A percentile compares a stretch with the other conserved stretches of the same genome.
These are phyloP conservation scores for Kluyveromyces marxianus DNA, from an alignment of 1,139 yeast genomes.

Conservation along the genomic window DNA sequence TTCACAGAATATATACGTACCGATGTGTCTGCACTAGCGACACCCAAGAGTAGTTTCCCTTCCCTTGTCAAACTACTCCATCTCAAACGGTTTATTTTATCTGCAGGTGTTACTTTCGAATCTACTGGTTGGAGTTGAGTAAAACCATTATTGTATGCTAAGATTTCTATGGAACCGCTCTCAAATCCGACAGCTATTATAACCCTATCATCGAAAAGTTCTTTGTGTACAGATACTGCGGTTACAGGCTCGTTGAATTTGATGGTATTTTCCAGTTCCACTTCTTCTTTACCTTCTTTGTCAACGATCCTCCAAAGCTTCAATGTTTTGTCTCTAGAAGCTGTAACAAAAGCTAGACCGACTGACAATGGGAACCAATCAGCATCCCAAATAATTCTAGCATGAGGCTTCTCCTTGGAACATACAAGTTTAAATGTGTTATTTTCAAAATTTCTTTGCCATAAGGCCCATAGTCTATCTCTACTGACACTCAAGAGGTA, in stretches of 20 bases:
- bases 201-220: constrained; percentile 26
- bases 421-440: constrained; percentile 37
- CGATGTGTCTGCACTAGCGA: constrained; percentile 65
- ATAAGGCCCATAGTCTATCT: constrained; percentile 79
- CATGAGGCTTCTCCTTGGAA: constrained; percentile 66
- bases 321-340: constrained; percentile 75
- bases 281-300: constrained; percentile 18
- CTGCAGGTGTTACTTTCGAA: constrained; percentile 46
- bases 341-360: constrained; percentile 58
- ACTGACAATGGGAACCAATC: constrained; percentile 58
- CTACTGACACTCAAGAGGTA: constrained; percentile 77
- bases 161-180: constrained; percentile 42
- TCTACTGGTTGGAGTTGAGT: constrained; percentile 32
- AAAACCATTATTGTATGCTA: constrained; percentile 30
- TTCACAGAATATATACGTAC: constrained; percentile 45
- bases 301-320: constrained; percentile 55
- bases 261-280: constrained; percentile 19
- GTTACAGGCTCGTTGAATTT: constrained; percentile 59
- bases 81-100: constrained; percentile 48
- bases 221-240: constrained; percentile 50
- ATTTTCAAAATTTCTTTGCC: constrained; percentile 47
- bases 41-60: constrained; percentile 41
- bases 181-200: constrained; percentile 68
- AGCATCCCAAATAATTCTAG: constrained; percentile 93
- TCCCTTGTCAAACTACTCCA: constrained; percentile 36